Evolutionary conservation across 1,284 basidiomycete genomes (phyloP), one percentile per base, ranked within the genome.

Genomic region (Wallemia hederae): DNA sequence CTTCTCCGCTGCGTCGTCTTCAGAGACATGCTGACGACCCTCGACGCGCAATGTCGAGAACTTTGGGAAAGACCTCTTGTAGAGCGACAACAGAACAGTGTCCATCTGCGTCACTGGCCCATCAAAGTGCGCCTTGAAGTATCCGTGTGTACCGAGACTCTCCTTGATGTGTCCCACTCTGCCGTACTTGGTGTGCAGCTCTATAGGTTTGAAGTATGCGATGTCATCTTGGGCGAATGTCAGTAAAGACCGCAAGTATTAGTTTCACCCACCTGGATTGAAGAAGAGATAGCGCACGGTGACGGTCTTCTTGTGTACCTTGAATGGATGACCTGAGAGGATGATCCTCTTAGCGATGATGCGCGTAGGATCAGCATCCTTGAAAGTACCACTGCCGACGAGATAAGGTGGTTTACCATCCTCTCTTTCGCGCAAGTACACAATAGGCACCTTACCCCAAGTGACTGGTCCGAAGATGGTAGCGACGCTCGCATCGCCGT

Each of bases 221-320:
- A 97, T 80, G 70, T 98, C 92, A 60, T 90, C 88, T 80, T 69
- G 5, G n/a, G 25, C 24, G n/a, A 59, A 24, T 24, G 62, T 15
- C n/a, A 29, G 7, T 25, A 29, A 9, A 28, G 33, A 29, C 2
- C 26, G 1, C 17, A 55, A 67, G 31, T 33, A 19, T 33, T 19
- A 33, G 19, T n/a, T n/a, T n/a, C 39, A 49, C 75, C 60, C 65
- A 83, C 82, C 81, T 19, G 81, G 65, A 70, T 92, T 85, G 77
- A 98, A 97, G 74, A 98, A 96, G 88, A 99, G 90, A 75, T 96
- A 98, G 58, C 92, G 82, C 66, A 98, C 83, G 2, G 92, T 98
- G 0, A 90, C 91, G 1, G 87, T 92, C 75, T 90, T 92, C 70
- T 91, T 91, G 76, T 98, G 92, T 2, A 97, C 82, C 69, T 92